These are phyloP conservation scores for Aspergillus tanneri DNA, from an alignment of 2,329 filamentous ascomycete genomes.

Conservation along the genomic window DNA sequence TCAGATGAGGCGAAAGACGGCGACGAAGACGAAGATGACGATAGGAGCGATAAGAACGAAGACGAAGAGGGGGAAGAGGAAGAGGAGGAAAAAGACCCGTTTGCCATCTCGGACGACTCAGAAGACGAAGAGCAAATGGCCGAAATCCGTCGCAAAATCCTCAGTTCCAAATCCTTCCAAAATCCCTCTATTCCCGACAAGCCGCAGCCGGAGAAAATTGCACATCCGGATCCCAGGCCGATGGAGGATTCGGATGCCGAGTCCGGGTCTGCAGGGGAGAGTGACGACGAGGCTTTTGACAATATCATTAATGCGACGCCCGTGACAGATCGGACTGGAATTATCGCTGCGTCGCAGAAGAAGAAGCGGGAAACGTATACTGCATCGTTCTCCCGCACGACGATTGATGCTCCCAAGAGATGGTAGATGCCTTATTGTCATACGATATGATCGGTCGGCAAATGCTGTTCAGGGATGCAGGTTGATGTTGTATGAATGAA, in stretches of 20 bases:
- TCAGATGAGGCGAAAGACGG: constrained; percentile 54
- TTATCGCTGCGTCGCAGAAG: constrained; percentile 60
- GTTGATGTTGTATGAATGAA: too few species aligned
- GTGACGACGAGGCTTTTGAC: constrained; percentile 76
- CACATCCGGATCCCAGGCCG: constrained; percentile 53
- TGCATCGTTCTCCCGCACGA: constrained; percentile 51
- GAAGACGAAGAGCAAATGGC: constrained; percentile 91
- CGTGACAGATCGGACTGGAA: constrained; percentile 80
- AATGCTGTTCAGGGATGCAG: too few species aligned
- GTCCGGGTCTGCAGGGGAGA: constrained; percentile 64
- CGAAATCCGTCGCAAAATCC: constrained; percentile 82
- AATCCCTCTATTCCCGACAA: constrained; percentile 55
- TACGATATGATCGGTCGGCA: too few species aligned
- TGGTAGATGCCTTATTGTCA: too few species aligned
- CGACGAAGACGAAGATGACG: constrained; percentile 47
- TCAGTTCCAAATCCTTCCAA: constrained; percentile 85
- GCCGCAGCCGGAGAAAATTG: constrained; percentile 60
- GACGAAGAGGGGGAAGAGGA: constrained; percentile 49
- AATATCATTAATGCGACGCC: constrained; percentile 89
- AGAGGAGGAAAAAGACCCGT: constrained; percentile 62
- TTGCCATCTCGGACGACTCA: constrained; percentile 73
- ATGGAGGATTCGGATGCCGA: constrained; percentile 64
- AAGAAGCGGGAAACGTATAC: constrained; percentile 50
- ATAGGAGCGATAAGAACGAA: constrained; percentile 45
- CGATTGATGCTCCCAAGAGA: constrained; percentile 50